Evolutionary conservation across 202 grass and related monocot species (phyloP), one percentile per base, ranked within the genome.

Genomic region (Zizania palustris): DNA sequence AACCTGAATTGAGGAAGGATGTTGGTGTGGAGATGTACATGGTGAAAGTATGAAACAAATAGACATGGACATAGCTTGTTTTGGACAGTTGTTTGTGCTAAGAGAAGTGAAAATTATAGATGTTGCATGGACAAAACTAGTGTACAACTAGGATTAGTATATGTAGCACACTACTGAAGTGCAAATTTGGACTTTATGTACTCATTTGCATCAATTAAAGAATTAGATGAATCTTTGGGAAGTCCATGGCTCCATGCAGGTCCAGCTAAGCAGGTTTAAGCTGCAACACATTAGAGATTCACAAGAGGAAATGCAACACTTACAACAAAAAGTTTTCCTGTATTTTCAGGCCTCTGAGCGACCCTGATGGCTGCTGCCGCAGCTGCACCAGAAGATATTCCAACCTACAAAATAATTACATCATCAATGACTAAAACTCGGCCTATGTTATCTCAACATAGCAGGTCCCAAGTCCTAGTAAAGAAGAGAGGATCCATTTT

Each of bases 311-410:
- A 72, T 22, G 44, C 35, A 60, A 37, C 12, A 89, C 93, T 93
- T 78, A 93, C 93, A 85, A 97, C 90, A 85, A 97, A 89, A 10
- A 97, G 84, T 68, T 97, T 99, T 37, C 96, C 96, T 10, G 76
- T 70, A 84, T 90, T 99, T 86, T 95, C 96, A 37, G 87, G 85
- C 78, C 87, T 90, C 80, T 93, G 81, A 16, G 96, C 96, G 82
- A 99, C 38, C 68, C 43, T 92, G 77, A 99, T 74, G 54, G 87
- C 92, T 1, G 96, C 96, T 42, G 81, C 92, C 0, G 96, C 81
- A 51, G 96, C 96, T 3, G 96, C 96, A 50, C 96, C 96, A 69
- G 96, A 99, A 65, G 96, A 99, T 65, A 99, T 95, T 59, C 96
- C 96, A 83, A 90, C 96, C 96, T 99, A 49, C 46, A 85, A 15